Evolutionary conservation across 1,284 basidiomycete genomes (phyloP), one percentile per base, ranked within the genome.

Genomic region (Testicularia cyperi): DNA sequence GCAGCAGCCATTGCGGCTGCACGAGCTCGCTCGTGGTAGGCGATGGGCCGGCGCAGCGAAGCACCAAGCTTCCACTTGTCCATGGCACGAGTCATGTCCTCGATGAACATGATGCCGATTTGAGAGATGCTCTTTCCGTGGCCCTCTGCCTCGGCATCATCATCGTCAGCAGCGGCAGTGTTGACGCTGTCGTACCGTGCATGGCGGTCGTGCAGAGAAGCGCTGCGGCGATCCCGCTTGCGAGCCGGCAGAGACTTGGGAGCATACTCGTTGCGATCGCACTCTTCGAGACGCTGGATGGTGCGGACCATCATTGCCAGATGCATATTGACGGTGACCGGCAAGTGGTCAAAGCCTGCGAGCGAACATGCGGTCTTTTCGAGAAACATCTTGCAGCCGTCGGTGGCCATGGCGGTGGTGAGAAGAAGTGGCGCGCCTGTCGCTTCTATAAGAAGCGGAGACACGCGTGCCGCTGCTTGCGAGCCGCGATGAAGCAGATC

Each of bases 281-380:
- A 61, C 35, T 61, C 57, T 21, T 43, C 42, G 25, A 61, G 46
- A 24, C 57, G 20, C 22, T 42, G 26, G 2, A 54, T 19, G 4
- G 57, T 49, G 23, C 46, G 36, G 38, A 61, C 23, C 46, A 61
- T 49, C 57, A 54, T 61, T 22, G 42, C 38, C 10, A 51, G 27
- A 23, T 61, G 57, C 51, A 61, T 54, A 22, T 61, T 45, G 26
- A 27, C 43, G 0, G 57, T 61, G 29, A 38, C 21, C 13, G 57
- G 39, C 16, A 61, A 30, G 34, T 49, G 43, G 7, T 52, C 44
- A 20, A 61, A 54, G 14, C 57, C 57, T 25, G 47, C 33, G 16
- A 63, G 31, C n/a, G 48, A 52, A 32, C 60, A 63, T 5, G 60
- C 60, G 12, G 41, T 63, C 31, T 52, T 56, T 18, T 63, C 60